Base-by-base conservation (phyloP, 805 yeast genomes). In the Wickerhamiella azyma region DNA sequence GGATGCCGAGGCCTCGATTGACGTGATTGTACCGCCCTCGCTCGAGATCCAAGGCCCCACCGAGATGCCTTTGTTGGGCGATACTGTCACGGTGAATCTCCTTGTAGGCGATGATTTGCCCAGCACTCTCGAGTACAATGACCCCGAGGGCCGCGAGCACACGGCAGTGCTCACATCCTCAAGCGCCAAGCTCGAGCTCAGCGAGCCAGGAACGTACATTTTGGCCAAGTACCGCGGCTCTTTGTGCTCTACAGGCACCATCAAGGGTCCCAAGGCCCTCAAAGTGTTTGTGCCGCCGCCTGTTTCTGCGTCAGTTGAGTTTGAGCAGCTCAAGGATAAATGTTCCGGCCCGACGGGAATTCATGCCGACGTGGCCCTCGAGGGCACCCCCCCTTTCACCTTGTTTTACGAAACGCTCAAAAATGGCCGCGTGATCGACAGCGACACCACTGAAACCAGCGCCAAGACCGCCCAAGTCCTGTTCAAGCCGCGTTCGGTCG, bases 311-410 rank as follows among this genome's bases (percentile, higher is more conserved):
- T 52, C 59, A 2, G 69, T 74, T 13, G 58, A 53, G 26, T 68
- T 67, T 49, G 67, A 67, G 11, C 76, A 89, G 2, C 76, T 89
- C 2, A 68, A 76, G 21, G 97, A 89, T 56, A 75, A 81, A 41
- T 92, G 99, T 66, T 82, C 92, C 26, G 98, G 98, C 0, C 85
- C 86, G 39, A 79, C 85, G 8, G 98, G 96, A 0, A 76, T 86
- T 49, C 69, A 71, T 28, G 85, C 85, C 50, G 83, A 79, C 43
- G 68, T 88, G 48, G 62, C 71, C 0, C 68, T 81, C 43, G 66
- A 72, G 5, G 97, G 98, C 14, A 74, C 78, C 26, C 82, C 94
- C 0, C 96, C 97, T 1, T 92, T 81, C 64, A 71, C 70, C 46
- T 69, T 85, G 19, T 72, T 80, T 11, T 81, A 75, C 55, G 74